phyloP scores from a whole-genome alignment of 2,329 filamentous ascomycete species.

The Pseudogymnoascus sp. region DNA sequence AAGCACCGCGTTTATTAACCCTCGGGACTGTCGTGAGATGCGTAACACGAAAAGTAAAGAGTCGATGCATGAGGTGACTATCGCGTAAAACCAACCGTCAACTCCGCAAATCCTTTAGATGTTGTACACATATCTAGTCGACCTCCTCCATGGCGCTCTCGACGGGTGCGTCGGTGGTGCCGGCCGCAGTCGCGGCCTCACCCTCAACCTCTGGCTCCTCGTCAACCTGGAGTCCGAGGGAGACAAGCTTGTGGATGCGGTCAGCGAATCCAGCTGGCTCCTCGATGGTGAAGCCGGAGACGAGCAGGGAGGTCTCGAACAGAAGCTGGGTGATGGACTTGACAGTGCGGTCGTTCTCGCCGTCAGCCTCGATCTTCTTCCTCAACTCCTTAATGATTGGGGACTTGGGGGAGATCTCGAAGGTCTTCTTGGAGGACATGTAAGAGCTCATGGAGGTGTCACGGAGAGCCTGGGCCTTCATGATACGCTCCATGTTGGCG shows the following conservation, averaged over 20 bases:
- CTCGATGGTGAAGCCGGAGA: conserved; percentile 99
- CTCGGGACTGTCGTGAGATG: conserved; percentile 11
- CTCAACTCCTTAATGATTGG: conserved; percentile 97
- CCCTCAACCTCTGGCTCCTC: conserved; percentile 73
- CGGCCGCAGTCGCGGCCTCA: conserved; percentile 50
- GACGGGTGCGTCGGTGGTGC: conserved; percentile 46
- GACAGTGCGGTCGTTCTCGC: conserved; percentile 97
- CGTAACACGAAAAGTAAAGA: conserved; percentile 12
- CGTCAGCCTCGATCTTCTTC: conserved; percentile 96
- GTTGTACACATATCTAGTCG: conserved; percentile 54
- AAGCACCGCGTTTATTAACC: conserved; percentile 7
- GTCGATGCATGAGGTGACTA: conserved; percentile 5
- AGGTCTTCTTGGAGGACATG: conserved; percentile 99
- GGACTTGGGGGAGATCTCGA: conserved; percentile 99
- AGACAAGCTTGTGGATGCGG: conserved; percentile 99
- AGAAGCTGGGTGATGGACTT: conserved; percentile 98
- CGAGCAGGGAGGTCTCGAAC: conserved; percentile 96
- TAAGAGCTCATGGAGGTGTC: conserved; percentile 99
- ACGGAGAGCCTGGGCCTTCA: conserved; percentile 99
- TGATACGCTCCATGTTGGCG: conserved; percentile 99
- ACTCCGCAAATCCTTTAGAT: conserved; percentile 11
- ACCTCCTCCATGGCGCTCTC: conserved; percentile 99
- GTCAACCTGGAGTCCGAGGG: conserved; percentile 93
- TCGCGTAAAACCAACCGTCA: conserved; percentile 10
- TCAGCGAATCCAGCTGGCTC: conserved; percentile 96